Evolutionary conservation across 139 green algal species (phyloP).

Genomic region (Tetraselmis striata): DNA sequence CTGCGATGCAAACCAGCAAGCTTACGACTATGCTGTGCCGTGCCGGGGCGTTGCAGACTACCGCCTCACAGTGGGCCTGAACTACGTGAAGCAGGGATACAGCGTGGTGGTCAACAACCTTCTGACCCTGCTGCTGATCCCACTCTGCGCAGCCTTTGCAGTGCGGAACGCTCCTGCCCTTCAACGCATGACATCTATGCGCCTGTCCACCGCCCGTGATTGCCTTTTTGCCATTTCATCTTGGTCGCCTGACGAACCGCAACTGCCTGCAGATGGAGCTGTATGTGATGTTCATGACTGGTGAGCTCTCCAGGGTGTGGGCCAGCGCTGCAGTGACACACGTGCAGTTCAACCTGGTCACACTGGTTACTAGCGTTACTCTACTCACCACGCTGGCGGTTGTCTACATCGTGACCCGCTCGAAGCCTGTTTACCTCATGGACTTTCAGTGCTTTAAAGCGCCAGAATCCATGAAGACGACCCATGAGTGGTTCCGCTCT

Average conservation of each 20-base stretch:
- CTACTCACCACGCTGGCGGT: constrained; percentile 51
- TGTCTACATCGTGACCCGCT: constrained; percentile 63
- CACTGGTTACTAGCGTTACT: constrained; percentile 26
- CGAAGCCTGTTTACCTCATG: constrained; percentile 85
- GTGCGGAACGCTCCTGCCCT: too few relatives aligned
- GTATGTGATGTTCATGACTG: constrained; percentile 63
- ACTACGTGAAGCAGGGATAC: constrained; percentile 89
- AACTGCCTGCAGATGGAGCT: constrained; percentile 61
- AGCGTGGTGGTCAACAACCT: constrained; percentile 57
- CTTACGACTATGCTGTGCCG: too few relatives aligned
- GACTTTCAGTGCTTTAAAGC: constrained; percentile 76
- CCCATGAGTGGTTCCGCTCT: constrained; percentile 23
- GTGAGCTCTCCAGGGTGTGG: constrained; percentile 63
- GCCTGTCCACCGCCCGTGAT: too few relatives aligned
- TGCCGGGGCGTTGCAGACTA: constrained; percentile 54
- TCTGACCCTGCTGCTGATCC: constrained; percentile 57
- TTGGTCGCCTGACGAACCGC: not conserved
- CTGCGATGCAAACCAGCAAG: too few relatives aligned
- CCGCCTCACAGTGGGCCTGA: constrained; percentile 58
- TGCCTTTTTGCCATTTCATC: constrained; percentile 3
- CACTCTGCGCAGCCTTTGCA: constrained; percentile 49
- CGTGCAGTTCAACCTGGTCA: constrained; percentile 84
- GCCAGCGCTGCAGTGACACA: constrained; percentile 64
- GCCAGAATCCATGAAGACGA: constrained; percentile 45
- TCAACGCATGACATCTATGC: too few relatives aligned